Evolutionary conservation across 805 yeast genomes (phyloP), one percentile per base, ranked within the genome.

Genomic region (Ogataea nonfermentans): DNA sequence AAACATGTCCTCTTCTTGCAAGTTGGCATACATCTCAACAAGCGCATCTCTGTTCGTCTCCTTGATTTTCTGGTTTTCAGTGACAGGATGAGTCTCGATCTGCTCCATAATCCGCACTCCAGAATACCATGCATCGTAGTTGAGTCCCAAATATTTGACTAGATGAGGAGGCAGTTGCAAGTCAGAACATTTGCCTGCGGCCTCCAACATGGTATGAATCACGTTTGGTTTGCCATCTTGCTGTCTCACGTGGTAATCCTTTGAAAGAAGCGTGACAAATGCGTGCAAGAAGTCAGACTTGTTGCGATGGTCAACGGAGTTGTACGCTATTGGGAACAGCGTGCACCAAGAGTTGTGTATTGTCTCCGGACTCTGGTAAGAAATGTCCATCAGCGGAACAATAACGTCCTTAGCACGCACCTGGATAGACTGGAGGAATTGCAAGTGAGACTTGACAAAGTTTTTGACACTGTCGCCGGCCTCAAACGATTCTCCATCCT

Each of bases 1-100:
- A 59, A 90, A 93, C 90, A 91, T 85, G 55, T 93, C 99, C 39
- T 87, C 95, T 54, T 93, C 99, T 52, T 88, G 95, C 37, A 93
- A 65, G 7, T 84, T 78, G 4, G 95, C 81, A 54, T 91, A 93
- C 61, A 91, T 67, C 63, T 95, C 97, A 24, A 89, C 78, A 30
- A 93, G 64, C 0, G 99, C 96, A 64, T 93, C 98, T 46, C 84
- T 81, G 41, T 86, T 88, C 3, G 89, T 81, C 42, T 90, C 96
- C 17, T 81, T 74, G 11, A 91, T 86, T 43, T 81, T 81, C 9
- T 78, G 71, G 52, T 82, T 86, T 1, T 88, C 81, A 15, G 71
- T 66, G 9, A 69, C 65, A 7, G 62, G 59, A 40, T 53, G 44
- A 2, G 47, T 34, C 34, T 73, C 79, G 28, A 86, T 78, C 19